Evolutionary conservation across 345 rosid species (phyloP).

Genomic region (Theobroma cacao): DNA sequence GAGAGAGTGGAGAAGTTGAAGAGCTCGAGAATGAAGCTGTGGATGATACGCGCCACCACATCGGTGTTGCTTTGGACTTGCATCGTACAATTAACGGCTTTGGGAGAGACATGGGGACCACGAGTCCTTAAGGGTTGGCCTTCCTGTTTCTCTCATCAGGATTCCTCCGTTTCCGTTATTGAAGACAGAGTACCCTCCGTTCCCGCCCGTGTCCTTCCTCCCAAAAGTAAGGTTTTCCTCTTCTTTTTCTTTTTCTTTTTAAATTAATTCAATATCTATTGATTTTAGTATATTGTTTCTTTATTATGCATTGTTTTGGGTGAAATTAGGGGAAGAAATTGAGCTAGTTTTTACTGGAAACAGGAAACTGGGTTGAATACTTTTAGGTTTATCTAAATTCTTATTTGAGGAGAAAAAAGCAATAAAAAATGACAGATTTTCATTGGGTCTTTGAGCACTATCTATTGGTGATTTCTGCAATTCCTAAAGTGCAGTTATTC

Average conservation of each 20-base stretch:
- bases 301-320: not conserved
- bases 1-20: slow-evolving; percentile 51
- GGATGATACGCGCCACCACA: slow-evolving; percentile 90
- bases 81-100: slow-evolving; percentile 77
- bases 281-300: not conserved
- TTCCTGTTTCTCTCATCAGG: slow-evolving; percentile 52
- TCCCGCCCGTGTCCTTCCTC: slow-evolving; percentile 53
- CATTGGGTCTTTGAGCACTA: not conserved
- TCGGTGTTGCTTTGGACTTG: slow-evolving; percentile 95
- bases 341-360: no score
- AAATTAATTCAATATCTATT: not conserved
- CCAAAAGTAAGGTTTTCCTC: slow-evolving; percentile 63
- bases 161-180: slow-evolving; percentile 34
- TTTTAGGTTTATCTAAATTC: not conserved
- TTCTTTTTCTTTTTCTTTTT: not conserved
- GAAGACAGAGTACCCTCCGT: slow-evolving; percentile 41
- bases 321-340: no score
- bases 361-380: no score
- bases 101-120: slow-evolving; percentile 93
- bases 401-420: not conserved
- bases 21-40: slow-evolving; percentile 68
- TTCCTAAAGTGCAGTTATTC: not conserved
- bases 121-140: slow-evolving; percentile 89
- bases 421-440: not conserved
- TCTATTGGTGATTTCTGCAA: not conserved